Conservation (phyloP, 331 rosid species). For the Quercus tomentella region DNA sequence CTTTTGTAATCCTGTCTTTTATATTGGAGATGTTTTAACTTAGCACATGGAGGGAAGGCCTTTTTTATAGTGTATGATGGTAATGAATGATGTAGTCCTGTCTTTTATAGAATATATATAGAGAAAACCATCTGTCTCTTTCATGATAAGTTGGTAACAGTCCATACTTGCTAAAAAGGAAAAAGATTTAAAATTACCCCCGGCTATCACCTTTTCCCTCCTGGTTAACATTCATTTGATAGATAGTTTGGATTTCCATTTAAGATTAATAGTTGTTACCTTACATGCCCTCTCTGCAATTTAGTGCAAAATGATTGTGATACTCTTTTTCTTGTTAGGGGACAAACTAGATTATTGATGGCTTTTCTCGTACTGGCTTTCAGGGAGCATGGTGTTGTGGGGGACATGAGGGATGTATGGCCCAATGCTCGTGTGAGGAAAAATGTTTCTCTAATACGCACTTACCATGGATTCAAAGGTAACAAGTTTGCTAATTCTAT, state of each 20-base stretch:
- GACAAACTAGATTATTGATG: constrained; percentile 4
- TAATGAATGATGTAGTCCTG: neutral
- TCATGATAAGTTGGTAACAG: neutral
- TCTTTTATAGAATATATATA: neutral
- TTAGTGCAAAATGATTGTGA: neutral
- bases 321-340: neutral
- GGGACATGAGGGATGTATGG: constrained; percentile 98
- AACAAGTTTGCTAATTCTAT: constrained; percentile 14
- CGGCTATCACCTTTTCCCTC: neutral
- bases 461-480: constrained; percentile 98
- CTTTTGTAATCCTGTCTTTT: no score
- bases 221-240: neutral
- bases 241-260: neutral
- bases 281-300: neutral
- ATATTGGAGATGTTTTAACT: neutral
- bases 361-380: constrained; percentile 16
- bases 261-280: constrained; percentile 6
- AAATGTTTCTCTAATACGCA: constrained; percentile 78
- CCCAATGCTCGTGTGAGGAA: constrained; percentile 90
- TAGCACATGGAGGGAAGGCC: neutral
- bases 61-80: neutral
- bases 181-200: neutral
- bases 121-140: neutral
- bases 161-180: neutral
- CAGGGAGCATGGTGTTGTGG: constrained; percentile 98